phyloP scores from a whole-genome alignment of 2,329 filamentous ascomycete species.

The Phaeosphaeria sp. region DNA sequence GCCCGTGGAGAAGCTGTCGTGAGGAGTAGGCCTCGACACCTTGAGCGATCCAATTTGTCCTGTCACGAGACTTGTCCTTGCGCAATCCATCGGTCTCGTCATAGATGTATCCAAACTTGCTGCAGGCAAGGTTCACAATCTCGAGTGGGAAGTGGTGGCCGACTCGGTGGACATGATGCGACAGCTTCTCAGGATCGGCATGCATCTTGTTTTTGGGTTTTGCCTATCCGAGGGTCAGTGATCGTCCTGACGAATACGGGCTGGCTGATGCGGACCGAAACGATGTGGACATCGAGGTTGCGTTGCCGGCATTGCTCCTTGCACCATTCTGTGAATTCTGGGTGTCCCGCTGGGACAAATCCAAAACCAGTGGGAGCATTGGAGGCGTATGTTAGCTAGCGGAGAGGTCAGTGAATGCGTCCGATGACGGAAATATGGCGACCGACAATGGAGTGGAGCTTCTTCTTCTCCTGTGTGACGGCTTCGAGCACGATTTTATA shows the following conservation, averaged over 20 bases:
- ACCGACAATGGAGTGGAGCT: constrained; percentile 60
- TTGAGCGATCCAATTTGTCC: constrained; percentile 39
- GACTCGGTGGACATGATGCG: constrained; percentile 66
- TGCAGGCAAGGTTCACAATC: constrained; percentile 65
- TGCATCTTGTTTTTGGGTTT: constrained; percentile 58
- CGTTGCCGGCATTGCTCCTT: constrained; percentile 66
- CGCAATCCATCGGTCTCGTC: constrained; percentile 27
- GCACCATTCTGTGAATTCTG: constrained; percentile 62
- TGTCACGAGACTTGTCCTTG: constrained; percentile 26
- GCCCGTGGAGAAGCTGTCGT: constrained; percentile 31
- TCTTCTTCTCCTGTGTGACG: constrained; percentile 66
- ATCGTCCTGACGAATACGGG: not conserved
- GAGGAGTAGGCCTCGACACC: constrained; percentile 45
- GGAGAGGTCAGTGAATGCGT: constrained; percentile 40
- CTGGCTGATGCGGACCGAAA: constrained; percentile 61
- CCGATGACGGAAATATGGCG: constrained; percentile 10
- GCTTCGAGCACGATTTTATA: constrained; percentile 67
- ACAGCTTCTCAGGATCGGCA: constrained; percentile 59
- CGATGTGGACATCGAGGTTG: constrained; percentile 62
- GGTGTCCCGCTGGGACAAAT: constrained; percentile 67
- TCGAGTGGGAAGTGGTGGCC: constrained; percentile 68
- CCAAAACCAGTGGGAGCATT: constrained; percentile 66
- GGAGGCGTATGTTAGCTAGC: constrained; percentile 62
- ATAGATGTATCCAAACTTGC: constrained; percentile 52
- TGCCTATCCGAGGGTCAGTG: constrained; percentile 33